Evolutionary conservation across 495 filamentous ascomycete genomes (phyloP).

Genomic region (Aspergillus nanangensis): DNA sequence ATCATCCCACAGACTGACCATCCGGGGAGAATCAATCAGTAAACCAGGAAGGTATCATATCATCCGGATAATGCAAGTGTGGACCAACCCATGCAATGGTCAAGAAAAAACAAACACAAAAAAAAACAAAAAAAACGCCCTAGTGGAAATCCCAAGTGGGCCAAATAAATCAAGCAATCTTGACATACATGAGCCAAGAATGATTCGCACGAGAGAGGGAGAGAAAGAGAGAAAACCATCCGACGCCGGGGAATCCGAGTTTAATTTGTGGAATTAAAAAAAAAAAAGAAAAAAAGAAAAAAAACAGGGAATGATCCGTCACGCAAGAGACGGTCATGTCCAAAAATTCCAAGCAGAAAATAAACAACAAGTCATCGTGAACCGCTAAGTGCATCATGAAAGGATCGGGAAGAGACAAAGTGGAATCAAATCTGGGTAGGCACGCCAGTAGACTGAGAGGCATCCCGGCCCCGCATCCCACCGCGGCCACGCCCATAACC

Average conservation of each 20-base stretch:
- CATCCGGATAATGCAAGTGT: slow-evolving; percentile 13
- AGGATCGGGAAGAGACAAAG: slow-evolving; percentile 11
- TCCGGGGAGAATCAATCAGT: slow-evolving; percentile 4
- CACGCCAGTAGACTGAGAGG: slow-evolving; percentile 40
- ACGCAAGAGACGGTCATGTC: not conserved
- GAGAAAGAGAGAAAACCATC: slow-evolving; percentile 18
- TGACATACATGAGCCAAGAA: slow-evolving; percentile 15
- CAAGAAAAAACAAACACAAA: slow-evolving; percentile 11
- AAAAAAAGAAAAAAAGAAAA: not conserved
- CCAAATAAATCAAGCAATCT: slow-evolving; percentile 15
- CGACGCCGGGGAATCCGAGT: slow-evolving; percentile 21
- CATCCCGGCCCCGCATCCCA: slow-evolving; percentile 29
- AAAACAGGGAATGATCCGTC: not conserved
- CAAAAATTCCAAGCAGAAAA: slow-evolving; percentile 3
- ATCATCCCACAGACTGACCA: not conserved
- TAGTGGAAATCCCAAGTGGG: slow-evolving; percentile 13
- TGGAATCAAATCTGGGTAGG: slow-evolving; percentile 24
- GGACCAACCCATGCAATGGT: slow-evolving; percentile 18
- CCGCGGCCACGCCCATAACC: slow-evolving; percentile 40
- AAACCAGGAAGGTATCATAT: slow-evolving; percentile 14
- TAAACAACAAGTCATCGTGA: slow-evolving; percentile 21
- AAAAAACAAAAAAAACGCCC: slow-evolving; percentile 15
- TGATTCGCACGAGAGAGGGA: too few relatives aligned
- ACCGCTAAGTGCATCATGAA: slow-evolving; percentile 22
- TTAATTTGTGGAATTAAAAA: too few relatives aligned